Evolutionary conservation across 2,329 filamentous ascomycete genomes (phyloP), one percentile per base, ranked within the genome.

Genomic region (Xylariales sp.): DNA sequence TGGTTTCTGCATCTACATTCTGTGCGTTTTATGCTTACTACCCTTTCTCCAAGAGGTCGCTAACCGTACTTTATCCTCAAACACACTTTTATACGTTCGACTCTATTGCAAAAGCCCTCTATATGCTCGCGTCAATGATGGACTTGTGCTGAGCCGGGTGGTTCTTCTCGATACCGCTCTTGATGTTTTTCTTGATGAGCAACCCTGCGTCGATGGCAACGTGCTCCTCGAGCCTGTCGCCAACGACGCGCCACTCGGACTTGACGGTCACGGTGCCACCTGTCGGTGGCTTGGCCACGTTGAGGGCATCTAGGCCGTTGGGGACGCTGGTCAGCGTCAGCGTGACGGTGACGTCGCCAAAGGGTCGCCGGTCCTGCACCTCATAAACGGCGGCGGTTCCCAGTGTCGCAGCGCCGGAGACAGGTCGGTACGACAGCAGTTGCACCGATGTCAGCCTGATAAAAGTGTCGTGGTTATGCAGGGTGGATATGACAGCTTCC

Each of bases 381-480:
- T 55, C 43, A 44, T 53, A 56, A 8, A 36, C 38, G 44, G 46
- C 50, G 16, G 51, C 44, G n/a, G 38, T 14, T 25, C 28, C 30
- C 16, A 40, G 17, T 5, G 21, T 28, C n/a, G 43, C 29, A n/a
- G 40, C 16, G 3, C 44, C 49, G 5, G 44, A 46, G 2, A 48
- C 6, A 25, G 33, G 50, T 18, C 24, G 38, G 41, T 48, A 51
- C 20, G 42, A 44, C 25, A 55, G 43, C 13, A 54, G 43, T 14
- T 51, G 43, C 14, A 52, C 53, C 21, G 48, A 52, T 2, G 53
- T 52, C 7, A 41, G 51, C 6, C 42, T 43, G 46, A 57, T 54
- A 49, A 54, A 55, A 2, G 33, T 21, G 66, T 80, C 50, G 45
- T 56, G 51, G 54, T 88, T 79, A 36, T 75, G 66, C 5, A 60